phyloP scores from a whole-genome alignment of 2,329 filamentous ascomycete genomes.

The Dactylellina cionopaga region DNA sequence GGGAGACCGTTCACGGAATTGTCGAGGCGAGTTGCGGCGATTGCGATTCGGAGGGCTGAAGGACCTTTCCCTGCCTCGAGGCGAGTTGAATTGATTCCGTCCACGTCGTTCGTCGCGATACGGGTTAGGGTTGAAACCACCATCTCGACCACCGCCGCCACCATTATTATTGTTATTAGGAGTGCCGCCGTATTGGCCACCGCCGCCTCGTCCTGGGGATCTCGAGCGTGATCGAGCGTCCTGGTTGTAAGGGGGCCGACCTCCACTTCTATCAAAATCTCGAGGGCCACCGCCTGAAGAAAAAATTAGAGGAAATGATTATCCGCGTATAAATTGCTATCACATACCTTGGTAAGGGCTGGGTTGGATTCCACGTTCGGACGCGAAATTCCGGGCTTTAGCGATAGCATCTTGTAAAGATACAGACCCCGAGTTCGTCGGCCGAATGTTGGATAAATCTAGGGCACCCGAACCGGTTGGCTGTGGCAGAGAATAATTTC shows the following conservation, averaged over 20 bases:
- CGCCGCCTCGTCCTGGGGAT: constrained; percentile 74
- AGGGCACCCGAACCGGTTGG: constrained; percentile 79
- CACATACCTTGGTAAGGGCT: constrained; percentile 33
- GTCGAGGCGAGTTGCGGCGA: constrained; percentile 58
- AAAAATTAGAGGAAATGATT: constrained; percentile 52
- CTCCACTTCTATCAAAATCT: constrained; percentile 37
- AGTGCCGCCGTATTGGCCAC: constrained; percentile 71
- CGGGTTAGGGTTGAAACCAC: constrained; percentile 66
- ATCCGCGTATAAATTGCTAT: background rate
- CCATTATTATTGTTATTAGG: too few species aligned
- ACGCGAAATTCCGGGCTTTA: constrained; percentile 74
- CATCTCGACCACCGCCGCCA: constrained; percentile 19
- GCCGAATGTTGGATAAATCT: constrained; percentile 81
- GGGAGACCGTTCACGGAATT: constrained; percentile 70
- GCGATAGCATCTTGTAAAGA: constrained; percentile 86
- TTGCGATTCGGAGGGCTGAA: constrained; percentile 65
- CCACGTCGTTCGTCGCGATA: constrained; percentile 85
- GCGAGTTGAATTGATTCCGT: constrained; percentile 65
- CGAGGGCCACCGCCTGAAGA: constrained; percentile 20
- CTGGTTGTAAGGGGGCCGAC: constrained; percentile 63
- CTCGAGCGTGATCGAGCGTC: constrained; percentile 73
- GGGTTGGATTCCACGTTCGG: constrained; percentile 53
- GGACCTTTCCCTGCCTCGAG: constrained; percentile 77
- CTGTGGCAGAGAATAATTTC: constrained; percentile 69
- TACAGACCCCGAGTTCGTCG: constrained; percentile 80